Percentiles rank a stretch among this genome's conserved stretches.
Evolutionary conservation across 2,329 filamentous ascomycete species (phyloP).

Genomic region (Chrysosporium queenslandicum): DNA sequence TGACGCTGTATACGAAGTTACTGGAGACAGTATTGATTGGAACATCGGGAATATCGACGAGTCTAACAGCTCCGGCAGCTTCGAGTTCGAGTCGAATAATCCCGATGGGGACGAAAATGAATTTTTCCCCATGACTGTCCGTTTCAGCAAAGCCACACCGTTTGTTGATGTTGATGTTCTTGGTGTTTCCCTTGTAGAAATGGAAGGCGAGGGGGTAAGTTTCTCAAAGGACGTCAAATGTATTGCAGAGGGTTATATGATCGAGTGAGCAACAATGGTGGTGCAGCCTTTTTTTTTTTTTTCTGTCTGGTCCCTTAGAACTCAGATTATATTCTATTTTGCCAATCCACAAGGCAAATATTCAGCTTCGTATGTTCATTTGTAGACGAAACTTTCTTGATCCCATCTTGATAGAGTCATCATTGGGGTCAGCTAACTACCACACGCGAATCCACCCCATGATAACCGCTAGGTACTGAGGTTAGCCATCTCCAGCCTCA

Average conservation of each 20-base stretch:
- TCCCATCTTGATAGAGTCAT: too few relatives aligned
- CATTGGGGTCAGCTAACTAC: too few relatives aligned
- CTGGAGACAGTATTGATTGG: conserved; percentile 89
- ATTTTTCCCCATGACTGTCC: conserved; percentile 94
- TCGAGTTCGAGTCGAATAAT: conserved; percentile 89
- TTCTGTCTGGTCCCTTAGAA: neutral
- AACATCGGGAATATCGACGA: conserved; percentile 77
- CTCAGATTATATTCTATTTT: neutral
- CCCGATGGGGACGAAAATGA: conserved; percentile 78
- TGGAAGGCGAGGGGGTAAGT: conserved; percentile 35
- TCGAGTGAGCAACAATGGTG: conserved; percentile 28
- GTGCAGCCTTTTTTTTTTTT: neutral
- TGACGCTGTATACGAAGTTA: conserved; percentile 87
- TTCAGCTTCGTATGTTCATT: too few relatives aligned
- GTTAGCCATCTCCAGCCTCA: too few relatives aligned
- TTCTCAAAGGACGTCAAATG: conserved; percentile 40
- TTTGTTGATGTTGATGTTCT: conserved; percentile 84
- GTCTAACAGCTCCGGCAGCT: conserved; percentile 71
- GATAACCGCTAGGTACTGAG: too few relatives aligned
- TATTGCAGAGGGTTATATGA: conserved; percentile 36
- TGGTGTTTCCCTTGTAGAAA: conserved; percentile 36
- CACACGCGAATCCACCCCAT: too few relatives aligned
- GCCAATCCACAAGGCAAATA: too few relatives aligned
- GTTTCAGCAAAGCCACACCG: conserved; percentile 75
- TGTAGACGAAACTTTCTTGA: too few relatives aligned